phyloP scores from a whole-genome alignment of 2,329 filamentous ascomycete species.

The Aureobasidium sp. region DNA sequence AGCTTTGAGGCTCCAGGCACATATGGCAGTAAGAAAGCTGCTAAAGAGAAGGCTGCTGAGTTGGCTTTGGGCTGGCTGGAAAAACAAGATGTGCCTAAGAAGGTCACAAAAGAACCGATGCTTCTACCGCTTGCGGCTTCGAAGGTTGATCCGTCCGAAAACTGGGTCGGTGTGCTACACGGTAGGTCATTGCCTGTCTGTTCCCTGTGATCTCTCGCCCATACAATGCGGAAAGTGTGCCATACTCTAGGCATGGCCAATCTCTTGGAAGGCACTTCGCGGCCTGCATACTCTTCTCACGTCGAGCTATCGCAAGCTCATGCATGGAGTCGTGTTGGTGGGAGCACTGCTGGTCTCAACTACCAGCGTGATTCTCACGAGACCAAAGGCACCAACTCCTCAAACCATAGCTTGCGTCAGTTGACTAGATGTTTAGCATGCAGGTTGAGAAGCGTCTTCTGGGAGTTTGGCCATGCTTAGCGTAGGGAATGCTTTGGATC shows the following conservation, averaged over 20 bases:
- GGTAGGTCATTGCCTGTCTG: neutral
- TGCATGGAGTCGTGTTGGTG: neutral
- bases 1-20: neutral
- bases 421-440: neutral
- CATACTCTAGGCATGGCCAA: neutral
- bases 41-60: slow-evolving; percentile 14
- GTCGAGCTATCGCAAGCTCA: too few relatives aligned
- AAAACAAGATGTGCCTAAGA: neutral
- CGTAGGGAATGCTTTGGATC: neutral
- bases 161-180: slow-evolving; percentile 17
- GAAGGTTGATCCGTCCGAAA: slow-evolving; percentile 9
- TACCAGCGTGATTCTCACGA: neutral
- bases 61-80: slow-evolving; percentile 9
- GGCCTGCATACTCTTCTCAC: neutral
- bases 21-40: slow-evolving; percentile 14
- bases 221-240: neutral
- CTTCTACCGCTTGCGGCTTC: slow-evolving; percentile 2
- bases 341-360: neutral
- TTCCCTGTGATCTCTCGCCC: neutral
- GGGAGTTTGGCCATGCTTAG: neutral
- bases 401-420: neutral
- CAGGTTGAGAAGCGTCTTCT: neutral
- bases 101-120: neutral
- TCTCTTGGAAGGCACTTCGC: neutral
- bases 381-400: neutral